Percentiles rank a stretch among this genome's conserved stretches.
Conservation (phyloP, 2,329 filamentous ascomycete genomes). For the Fusarium equiseti region DNA sequence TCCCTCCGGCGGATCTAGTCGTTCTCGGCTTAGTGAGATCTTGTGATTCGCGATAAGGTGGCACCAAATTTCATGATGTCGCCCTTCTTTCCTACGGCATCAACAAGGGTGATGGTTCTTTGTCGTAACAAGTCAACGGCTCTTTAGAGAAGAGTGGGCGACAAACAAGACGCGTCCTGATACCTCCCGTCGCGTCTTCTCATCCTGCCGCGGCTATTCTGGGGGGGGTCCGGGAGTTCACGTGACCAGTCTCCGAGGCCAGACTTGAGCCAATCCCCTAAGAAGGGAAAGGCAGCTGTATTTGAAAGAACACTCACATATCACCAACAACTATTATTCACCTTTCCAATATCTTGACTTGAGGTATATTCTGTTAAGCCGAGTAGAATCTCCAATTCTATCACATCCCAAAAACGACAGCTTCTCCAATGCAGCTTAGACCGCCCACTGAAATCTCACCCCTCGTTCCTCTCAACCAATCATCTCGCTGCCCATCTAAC, state of each 20-base stretch:
- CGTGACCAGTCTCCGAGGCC: neutral
- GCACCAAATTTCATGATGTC: neutral
- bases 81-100: neutral
- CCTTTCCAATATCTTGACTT: rapidly evolving
- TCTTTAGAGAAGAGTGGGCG: neutral
- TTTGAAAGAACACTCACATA: neutral
- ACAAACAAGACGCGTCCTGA: neutral
- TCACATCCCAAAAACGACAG: neutral
- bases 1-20: neutral
- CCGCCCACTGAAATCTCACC: neutral
- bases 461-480: neutral
- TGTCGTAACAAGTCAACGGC: neutral
- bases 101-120: neutral
- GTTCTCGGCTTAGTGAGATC: neutral
- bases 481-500: neutral
- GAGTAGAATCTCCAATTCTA: neutral
- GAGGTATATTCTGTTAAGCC: neutral
- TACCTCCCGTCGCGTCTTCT: neutral
- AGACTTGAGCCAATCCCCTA: neutral
- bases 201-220: neutral
- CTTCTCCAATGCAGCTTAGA: constrained; percentile 8
- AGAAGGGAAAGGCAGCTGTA: rapidly evolving
- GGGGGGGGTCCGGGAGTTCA: rapidly evolving
- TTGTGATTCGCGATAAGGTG: neutral
- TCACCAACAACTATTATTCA: neutral